phyloP scores from a whole-genome alignment of 2,329 filamentous ascomycete species.

The Epichloe glyceriae region DNA sequence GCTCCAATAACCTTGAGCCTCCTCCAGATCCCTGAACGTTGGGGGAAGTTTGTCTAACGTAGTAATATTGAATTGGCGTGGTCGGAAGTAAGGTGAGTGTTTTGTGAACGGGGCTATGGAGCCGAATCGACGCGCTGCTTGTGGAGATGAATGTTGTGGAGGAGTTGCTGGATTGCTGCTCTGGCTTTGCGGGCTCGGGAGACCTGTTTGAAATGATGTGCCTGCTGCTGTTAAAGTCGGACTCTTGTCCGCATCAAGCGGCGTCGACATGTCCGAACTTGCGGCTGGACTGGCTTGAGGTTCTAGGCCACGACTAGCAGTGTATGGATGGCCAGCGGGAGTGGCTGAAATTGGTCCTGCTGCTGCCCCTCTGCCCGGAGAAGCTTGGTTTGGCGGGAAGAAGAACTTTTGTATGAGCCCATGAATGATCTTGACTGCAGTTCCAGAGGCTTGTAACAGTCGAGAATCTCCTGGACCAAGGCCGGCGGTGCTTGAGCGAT shows the following conservation, averaged over 20 bases:
- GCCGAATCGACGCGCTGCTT: constrained; percentile 13
- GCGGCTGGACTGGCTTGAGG: not conserved
- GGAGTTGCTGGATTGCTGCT: constrained; percentile 14
- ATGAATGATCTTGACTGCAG: constrained; percentile 26
- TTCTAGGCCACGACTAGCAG: not conserved
- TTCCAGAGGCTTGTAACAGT: constrained; percentile 26
- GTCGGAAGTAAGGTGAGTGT: constrained; percentile 24
- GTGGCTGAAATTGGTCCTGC: not conserved
- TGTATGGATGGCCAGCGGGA: not conserved
- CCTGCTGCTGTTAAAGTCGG: constrained; percentile 4
- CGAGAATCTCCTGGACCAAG: constrained; percentile 25
- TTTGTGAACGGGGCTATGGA: constrained; percentile 25
- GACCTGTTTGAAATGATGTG: constrained; percentile 8
- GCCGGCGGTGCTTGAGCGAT: constrained; percentile 24
- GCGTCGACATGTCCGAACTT: not conserved
- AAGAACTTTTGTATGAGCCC: constrained; percentile 25
- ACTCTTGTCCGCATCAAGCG: constrained; percentile 8
- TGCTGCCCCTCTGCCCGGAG: not conserved
- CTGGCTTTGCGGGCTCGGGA: constrained; percentile 23
- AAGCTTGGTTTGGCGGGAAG: constrained; percentile 12
- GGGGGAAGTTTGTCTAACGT: constrained; percentile 20
- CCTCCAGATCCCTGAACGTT: constrained; percentile 19
- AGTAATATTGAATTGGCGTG: constrained; percentile 17
- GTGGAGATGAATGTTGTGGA: constrained; percentile 9
- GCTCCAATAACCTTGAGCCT: constrained; percentile 25